Evolutionary conservation across 306 rosid genomes (phyloP).

Genomic region (Castanea mollissima): DNA sequence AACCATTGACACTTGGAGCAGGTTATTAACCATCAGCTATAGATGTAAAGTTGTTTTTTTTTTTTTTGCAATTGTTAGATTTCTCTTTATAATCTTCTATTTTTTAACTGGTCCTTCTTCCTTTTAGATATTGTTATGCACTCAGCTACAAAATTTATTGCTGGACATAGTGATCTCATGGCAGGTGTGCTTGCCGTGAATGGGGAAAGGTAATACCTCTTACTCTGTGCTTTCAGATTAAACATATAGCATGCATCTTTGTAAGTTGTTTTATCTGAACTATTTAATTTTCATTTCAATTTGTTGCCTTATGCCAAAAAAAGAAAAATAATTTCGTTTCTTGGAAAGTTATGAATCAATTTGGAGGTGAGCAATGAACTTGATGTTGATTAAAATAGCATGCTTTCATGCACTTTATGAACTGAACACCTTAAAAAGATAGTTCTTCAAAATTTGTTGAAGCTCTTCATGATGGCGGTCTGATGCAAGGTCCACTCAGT

Average conservation of each 20-base stretch:
- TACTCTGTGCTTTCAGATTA: conserved; percentile 19
- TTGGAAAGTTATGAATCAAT: neutral
- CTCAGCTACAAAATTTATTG: conserved; percentile 92
- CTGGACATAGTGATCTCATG: conserved; percentile 89
- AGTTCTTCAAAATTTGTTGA: neutral
- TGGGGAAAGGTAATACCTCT: conserved; percentile 65
- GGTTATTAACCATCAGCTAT: conserved; percentile 39
- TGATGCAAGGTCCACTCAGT: conserved; percentile 14
- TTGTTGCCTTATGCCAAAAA: neutral
- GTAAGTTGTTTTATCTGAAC: neutral
- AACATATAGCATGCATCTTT: conserved; percentile 3
- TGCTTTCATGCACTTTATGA: conserved; percentile 6
- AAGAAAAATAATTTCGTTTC: neutral
- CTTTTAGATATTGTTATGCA: conserved; percentile 82
- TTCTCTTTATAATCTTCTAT: neutral
- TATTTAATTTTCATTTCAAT: neutral
- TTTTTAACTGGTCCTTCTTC: conserved; percentile 19
- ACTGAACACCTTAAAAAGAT: neutral
- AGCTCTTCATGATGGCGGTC: conserved; percentile 3
- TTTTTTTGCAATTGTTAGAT: neutral
- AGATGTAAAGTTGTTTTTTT: neutral
- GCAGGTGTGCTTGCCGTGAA: conserved; percentile 92
- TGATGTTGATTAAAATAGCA: neutral
- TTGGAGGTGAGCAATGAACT: conserved; percentile 1
- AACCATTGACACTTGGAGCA: conserved; percentile 92